Evolutionary conservation across 164 flowering plant species (phyloP), one percentile per base, ranked within the genome.

Genomic region (Cinnamomum micranthum): DNA sequence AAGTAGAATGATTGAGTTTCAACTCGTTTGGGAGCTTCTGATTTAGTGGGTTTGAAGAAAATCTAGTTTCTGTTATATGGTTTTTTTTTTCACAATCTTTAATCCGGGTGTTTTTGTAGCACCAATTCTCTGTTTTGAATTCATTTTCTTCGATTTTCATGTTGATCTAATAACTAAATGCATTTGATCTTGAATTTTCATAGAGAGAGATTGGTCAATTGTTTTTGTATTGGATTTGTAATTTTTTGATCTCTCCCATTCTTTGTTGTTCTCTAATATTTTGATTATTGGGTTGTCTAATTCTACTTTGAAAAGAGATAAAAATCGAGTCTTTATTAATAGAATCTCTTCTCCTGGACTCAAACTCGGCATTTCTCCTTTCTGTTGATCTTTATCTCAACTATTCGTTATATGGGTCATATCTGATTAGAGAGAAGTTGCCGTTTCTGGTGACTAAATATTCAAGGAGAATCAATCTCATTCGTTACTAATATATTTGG

Each of bases 111-210:
- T 19, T 24, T 47, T 6, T 4, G 19, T 47, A 41, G 47, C 47
- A 41, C 47, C 47, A 41, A 27, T 69, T 19, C 20, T 52, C 24
- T 4, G 10, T 67, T 63, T 68, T 60, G 19, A 52, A 50, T 59
- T 47, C 23, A 33, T 35, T 76, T 77, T 71, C 5, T 6, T 15
- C 51, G 24, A 28, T 65, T 71, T 31, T 68, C 41, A 14, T 70
- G 62, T 23, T 17, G 35, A 35, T 22, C 19, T 35, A 67, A 35
- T 33, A 4, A 67, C 19, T 65, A 19, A 67, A 27, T 28, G 13
- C 22, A 14, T 22, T 64, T 6, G 47, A 41, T 41, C 47, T 41
- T 41, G 35, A 31, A 31, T 4, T 31, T 31, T 31, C 4, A 31
- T 31, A 31, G 35, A 31, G 5, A 31, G 35, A 31, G 24, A 24